Evolutionary conservation across 805 yeast genomes (phyloP).

Genomic region (Lipomyces lipofer): DNA sequence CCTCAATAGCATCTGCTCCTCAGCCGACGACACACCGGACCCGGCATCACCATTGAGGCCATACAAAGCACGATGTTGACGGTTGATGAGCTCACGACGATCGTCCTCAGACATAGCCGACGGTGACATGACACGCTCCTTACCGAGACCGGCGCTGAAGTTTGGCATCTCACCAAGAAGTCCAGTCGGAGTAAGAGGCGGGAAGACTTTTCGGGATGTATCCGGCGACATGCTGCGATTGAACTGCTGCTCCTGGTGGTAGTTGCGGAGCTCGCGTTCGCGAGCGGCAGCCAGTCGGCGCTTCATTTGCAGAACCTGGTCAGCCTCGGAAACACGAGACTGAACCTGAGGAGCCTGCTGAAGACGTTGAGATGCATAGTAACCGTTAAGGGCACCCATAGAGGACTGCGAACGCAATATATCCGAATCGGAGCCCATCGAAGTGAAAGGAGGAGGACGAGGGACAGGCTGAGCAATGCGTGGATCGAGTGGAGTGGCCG

Average conservation of each 20-base stretch:
- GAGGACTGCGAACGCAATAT: conserved; percentile 30
- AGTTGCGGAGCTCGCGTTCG: conserved; percentile 33
- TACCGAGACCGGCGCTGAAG: conserved; percentile 12
- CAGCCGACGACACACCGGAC: conserved; percentile 4
- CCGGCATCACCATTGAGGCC: conserved; percentile 14
- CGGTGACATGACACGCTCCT: conserved; percentile 31
- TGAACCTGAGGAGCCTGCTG: conserved; percentile 17
- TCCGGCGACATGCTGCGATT: conserved; percentile 31
- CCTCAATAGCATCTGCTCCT: conserved; percentile 21
- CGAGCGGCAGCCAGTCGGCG: conserved; percentile 32
- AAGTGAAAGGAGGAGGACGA: conserved; percentile 21
- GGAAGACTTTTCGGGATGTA: conserved; percentile 23
- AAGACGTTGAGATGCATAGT: conserved; percentile 27
- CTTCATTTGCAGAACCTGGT: conserved; percentile 31
- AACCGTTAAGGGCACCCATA: conserved; percentile 21
- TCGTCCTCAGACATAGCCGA: conserved; percentile 31
- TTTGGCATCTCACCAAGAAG: conserved; percentile 23
- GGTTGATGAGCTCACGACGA: conserved; percentile 29
- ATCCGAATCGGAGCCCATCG: conserved; percentile 25
- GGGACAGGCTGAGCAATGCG: conserved; percentile 30
- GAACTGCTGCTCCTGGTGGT: conserved; percentile 33
- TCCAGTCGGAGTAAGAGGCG: conserved; percentile 13
- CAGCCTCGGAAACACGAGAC: conserved; percentile 21
- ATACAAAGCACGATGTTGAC: conserved; percentile 32
- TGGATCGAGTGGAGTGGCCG: conserved; percentile 25